Evolutionary conservation across 169 alveolate genomes (phyloP).

Genomic region (Plasmodium vinckei): DNA sequence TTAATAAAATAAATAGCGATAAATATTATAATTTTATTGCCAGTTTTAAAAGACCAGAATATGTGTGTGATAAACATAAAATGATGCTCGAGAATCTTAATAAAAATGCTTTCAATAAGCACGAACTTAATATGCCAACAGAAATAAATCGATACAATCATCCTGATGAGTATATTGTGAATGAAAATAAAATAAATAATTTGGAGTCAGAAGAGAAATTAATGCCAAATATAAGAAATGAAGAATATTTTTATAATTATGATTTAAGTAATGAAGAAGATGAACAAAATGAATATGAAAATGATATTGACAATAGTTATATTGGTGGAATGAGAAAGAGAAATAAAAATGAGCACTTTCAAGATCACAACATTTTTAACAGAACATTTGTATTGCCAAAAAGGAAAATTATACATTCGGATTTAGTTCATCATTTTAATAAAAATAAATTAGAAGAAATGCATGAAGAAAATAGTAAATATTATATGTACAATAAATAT

Average conservation of each 20-base stretch:
- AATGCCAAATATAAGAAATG: not conserved
- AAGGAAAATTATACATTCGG: not conserved
- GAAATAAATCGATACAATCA: not conserved
- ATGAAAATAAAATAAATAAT: not conserved
- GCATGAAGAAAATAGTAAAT: constrained; percentile 5
- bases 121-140: not conserved
- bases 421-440: not conserved
- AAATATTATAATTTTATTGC: not conserved
- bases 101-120: not conserved
- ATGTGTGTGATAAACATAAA: constrained; percentile 8
- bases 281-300: not conserved
- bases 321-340: not conserved
- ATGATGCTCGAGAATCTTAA: constrained; percentile 19
- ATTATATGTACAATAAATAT: constrained; percentile 17
- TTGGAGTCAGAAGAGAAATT: not conserved
- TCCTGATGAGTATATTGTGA: not conserved
- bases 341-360: not conserved
- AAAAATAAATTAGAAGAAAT: not conserved
- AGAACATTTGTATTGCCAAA: not conserved
- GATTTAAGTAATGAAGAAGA: not conserved
- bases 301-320: not conserved
- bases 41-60: not conserved
- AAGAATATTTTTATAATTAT: constrained; percentile 3
- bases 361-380: not conserved
- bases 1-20: not conserved